These are phyloP conservation scores for Cryptococcus hybrid DNA, from an alignment of 1,284 basidiomycete species.

Conservation along the genomic window DNA sequence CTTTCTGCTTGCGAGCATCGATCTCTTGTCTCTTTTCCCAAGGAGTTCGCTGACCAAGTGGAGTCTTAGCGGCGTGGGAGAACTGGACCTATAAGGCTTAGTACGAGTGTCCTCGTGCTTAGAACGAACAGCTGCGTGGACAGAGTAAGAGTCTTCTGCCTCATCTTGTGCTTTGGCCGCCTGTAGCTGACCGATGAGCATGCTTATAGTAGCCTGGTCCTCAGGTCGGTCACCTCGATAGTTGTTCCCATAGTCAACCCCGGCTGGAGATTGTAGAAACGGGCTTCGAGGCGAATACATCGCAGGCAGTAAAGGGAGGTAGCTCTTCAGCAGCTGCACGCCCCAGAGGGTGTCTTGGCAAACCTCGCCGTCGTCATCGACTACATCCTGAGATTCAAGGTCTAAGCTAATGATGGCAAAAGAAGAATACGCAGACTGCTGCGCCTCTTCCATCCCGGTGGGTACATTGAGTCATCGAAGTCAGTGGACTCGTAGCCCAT, in stretches of 20 bases:
- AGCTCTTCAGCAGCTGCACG: too few relatives aligned
- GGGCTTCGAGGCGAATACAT: background rate
- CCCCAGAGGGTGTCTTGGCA: background rate
- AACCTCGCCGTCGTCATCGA: background rate
- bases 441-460: background rate
- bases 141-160: background rate
- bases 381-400: background rate
- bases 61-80: background rate
- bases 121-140: background rate
- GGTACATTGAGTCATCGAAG: background rate
- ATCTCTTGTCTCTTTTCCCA: background rate
- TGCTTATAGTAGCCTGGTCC: background rate
- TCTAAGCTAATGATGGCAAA: background rate
- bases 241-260: background rate
- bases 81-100: background rate
- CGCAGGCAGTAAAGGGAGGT: background rate
- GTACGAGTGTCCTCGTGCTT: background rate
- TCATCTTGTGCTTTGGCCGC: background rate
- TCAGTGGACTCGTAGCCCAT: background rate
- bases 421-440: background rate
- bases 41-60: background rate
- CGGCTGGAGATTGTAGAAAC: background rate
- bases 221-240: background rate
- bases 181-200: background rate
- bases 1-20: background rate